Evolutionary conservation across 164 flowering plant species (phyloP), one percentile per base, ranked within the genome.

Genomic region (Stephania cephalantha): DNA sequence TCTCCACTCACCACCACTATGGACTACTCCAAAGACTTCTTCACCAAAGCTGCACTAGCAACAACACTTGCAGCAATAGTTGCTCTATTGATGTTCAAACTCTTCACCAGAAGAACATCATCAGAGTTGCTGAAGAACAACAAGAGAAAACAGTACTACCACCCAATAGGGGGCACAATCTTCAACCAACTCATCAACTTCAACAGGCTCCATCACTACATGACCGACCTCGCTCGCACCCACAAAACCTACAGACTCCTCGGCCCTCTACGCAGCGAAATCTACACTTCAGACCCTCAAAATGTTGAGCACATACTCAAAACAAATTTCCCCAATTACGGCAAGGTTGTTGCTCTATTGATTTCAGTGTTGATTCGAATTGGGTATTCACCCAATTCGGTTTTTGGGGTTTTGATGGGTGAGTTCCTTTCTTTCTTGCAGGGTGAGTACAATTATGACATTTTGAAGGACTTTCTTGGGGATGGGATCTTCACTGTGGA

Each of bases 401-500:
- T 35, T 35, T 35, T 35, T 35, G 4, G 42, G 42, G 42, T 35
- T 35, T 35, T 35, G 4, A 35, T 35, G 42, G 42, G 42, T 35
- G 42, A 35, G 2, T 35, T 35, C 4, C 42, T 35, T 35, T 35
- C 2, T 20, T 44, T 68, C 66, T 55, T 69, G 75, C 85, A 85
- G 89, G 89, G 88, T 1, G 68, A 15, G 70, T 45, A 85, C 31
- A 87, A 85, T 74, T 85, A 86, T 66, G 46, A 10, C 73, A 78
- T 74, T 44, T 68, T 87, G 52, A 86, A 46, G 18, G 92, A 83
- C 77, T 82, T 87, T 12, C 73, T 87, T 0, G 90, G 92, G 25
- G 88, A 89, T 82, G 92, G 93, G n/a, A 88, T 89, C 61, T 89
- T 89, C 76, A 69, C 90, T 0, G 91, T 89, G 10, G 91, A 89